phyloP scores from a whole-genome alignment of 768 basidiomycete genomes.

The Cubamyces sp. region DNA sequence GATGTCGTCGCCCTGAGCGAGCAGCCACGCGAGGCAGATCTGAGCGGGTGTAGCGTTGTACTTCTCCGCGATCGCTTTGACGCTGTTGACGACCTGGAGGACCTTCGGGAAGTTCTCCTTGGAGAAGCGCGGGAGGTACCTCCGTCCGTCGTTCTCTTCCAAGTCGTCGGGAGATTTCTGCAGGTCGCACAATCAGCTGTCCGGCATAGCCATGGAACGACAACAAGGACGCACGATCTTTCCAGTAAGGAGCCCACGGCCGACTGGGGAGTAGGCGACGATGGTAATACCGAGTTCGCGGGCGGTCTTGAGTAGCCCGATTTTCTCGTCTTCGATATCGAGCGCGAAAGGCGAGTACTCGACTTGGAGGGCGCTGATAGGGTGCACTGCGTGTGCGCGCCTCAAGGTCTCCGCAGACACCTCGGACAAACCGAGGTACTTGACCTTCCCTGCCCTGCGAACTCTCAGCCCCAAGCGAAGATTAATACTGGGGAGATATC shows the following conservation, averaged over 20 bases:
- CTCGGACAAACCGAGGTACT: constrained; percentile 37
- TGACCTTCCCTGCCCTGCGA: constrained; percentile 35
- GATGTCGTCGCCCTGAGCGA: constrained; percentile 34
- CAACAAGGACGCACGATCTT: constrained; percentile 35
- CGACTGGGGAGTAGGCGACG: constrained; percentile 48
- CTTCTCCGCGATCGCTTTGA: constrained; percentile 39
- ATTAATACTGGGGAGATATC: too few relatives aligned
- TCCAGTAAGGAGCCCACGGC: constrained; percentile 37
- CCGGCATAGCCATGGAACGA: too few relatives aligned
- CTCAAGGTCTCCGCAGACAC: constrained; percentile 30
- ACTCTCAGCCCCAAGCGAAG: constrained; percentile 9
- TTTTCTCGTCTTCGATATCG: constrained; percentile 47
- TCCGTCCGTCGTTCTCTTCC: constrained; percentile 34
- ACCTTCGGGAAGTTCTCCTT: constrained; percentile 51
- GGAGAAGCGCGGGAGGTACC: constrained; percentile 31
- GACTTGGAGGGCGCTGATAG: constrained; percentile 48
- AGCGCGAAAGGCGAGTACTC: constrained; percentile 51
- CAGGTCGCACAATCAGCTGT: constrained; percentile 18
- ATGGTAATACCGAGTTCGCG: constrained; percentile 49
- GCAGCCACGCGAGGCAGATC: constrained; percentile 38
- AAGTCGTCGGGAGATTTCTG: constrained; percentile 38
- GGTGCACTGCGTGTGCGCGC: constrained; percentile 42
- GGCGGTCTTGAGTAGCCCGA: constrained; percentile 43
- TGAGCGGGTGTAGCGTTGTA: constrained; percentile 40
- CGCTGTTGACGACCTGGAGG: constrained; percentile 39